These are phyloP conservation scores for Parastagonospora nodorum DNA, from an alignment of 2,329 filamentous ascomycete genomes.

Conservation along the genomic window DNA sequence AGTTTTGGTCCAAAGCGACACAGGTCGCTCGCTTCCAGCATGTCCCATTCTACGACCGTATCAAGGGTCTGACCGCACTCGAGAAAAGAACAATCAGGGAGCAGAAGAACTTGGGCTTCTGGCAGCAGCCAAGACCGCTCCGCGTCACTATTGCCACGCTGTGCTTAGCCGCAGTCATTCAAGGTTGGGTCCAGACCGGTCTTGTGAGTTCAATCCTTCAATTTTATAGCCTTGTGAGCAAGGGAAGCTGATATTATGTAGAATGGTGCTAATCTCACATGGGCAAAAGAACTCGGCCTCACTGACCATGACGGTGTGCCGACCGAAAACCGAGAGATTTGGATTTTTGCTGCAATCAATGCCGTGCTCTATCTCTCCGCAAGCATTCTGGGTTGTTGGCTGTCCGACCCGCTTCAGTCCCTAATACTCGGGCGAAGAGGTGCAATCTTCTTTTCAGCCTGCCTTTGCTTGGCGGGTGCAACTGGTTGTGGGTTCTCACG, in stretches of 20 bases:
- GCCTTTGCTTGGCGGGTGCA: constrained; percentile 1
- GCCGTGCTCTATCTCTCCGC: not conserved
- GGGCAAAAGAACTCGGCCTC: not conserved
- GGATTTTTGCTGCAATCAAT: constrained; percentile 1
- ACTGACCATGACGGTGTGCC: not conserved
- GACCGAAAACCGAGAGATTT: not conserved
- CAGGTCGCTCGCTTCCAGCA: not conserved
- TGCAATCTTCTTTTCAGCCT: constrained; percentile 1
- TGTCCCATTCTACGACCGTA: not conserved
- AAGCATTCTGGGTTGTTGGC: constrained; percentile 1
- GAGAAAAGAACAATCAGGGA: not conserved
- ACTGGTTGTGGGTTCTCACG: not conserved
- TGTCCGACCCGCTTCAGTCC: constrained; percentile 1
- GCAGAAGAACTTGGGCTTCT: not conserved
- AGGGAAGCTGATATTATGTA: not conserved
- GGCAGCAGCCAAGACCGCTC: constrained; percentile 1
- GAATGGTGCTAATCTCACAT: constrained; percentile 3
- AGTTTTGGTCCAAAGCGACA: not conserved
- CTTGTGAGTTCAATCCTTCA: not conserved
- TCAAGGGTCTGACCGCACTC: not conserved
- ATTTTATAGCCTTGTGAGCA: not conserved
- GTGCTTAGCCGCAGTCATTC: not conserved
- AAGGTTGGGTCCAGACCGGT: constrained; percentile 1
- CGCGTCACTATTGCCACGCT: constrained; percentile 2
- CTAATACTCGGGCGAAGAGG: constrained; percentile 1